phyloP scores from a whole-genome alignment of 2,329 filamentous ascomycete genomes.

The Aspergillus quadricinctus region DNA sequence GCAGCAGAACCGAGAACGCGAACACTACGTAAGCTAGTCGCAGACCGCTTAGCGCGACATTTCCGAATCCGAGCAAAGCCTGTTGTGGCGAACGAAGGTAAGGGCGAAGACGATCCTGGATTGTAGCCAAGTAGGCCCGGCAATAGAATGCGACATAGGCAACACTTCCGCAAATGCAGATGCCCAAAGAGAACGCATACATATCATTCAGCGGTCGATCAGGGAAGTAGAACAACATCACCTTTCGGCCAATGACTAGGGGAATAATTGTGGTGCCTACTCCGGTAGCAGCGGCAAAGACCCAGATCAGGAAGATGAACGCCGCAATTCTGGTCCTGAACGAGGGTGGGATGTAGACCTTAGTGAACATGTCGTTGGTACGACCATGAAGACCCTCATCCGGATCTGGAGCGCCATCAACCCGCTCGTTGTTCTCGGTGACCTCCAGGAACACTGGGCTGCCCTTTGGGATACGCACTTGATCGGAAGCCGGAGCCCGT shows the following conservation, averaged over 20 bases:
- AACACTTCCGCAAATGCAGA: constrained; percentile 70
- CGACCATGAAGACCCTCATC: constrained; percentile 58
- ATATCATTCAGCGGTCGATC: constrained; percentile 80
- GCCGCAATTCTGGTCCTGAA: constrained; percentile 75
- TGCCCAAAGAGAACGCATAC: constrained; percentile 88
- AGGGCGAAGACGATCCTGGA: constrained; percentile 21
- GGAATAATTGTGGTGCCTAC: constrained; percentile 82
- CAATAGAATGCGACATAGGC: constrained; percentile 58
- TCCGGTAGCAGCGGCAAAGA: constrained; percentile 85
- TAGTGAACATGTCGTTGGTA: constrained; percentile 58
- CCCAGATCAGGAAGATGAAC: constrained; percentile 88
- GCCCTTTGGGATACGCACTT: constrained; percentile 88
- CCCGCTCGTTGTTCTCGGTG: constrained; percentile 60
- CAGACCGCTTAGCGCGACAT: constrained; percentile 31
- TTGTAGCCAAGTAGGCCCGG: constrained; percentile 16
- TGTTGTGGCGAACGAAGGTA: constrained; percentile 29
- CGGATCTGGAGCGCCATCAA: constrained; percentile 56
- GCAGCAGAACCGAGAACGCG: constrained; percentile 72
- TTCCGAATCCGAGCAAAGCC: constrained; percentile 18
- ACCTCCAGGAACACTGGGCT: constrained; percentile 75
- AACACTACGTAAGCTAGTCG: constrained; percentile 69
- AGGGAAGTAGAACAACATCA: constrained; percentile 72
- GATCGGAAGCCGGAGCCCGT: constrained; percentile 88
- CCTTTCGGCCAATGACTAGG: constrained; percentile 73
- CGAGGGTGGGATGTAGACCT: constrained; percentile 77